These are phyloP conservation scores for Scytalidium lignicola DNA, from an alignment of 2,329 filamentous ascomycete genomes.

Conservation along the genomic window DNA sequence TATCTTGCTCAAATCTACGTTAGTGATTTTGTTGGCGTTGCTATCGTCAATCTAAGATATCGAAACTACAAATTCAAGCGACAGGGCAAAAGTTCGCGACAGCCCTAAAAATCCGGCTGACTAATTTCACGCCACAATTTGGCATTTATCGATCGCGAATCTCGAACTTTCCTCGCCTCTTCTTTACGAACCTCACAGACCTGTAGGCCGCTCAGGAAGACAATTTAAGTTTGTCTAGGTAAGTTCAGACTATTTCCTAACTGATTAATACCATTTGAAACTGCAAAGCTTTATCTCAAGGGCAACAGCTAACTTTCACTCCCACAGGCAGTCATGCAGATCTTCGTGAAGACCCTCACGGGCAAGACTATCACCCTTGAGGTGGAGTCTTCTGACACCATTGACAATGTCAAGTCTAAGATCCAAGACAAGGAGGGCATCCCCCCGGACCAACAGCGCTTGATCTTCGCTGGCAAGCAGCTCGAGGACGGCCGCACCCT, in stretches of 20 bases:
- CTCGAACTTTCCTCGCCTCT: conserved; percentile 7
- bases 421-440: conserved; percentile 99
- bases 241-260: conserved; percentile 6
- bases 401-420: conserved; percentile 99
- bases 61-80: neutral
- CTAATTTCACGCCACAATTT: conserved; percentile 1
- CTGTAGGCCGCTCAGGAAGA: conserved; percentile 25
- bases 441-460: conserved; percentile 96
- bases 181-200: conserved; percentile 5
- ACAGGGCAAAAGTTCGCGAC: conserved; percentile 1
- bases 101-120: neutral
- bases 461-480: conserved; percentile 99
- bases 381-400: conserved; percentile 99
- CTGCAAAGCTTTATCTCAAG: neutral
- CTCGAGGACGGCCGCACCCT: conserved; percentile 99
- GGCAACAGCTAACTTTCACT: neutral
- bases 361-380: conserved; percentile 99
- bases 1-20: conserved; percentile 4
- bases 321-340: conserved; percentile 42
- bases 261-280: neutral
- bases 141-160: conserved; percentile 1
- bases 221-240: conserved; percentile 27
- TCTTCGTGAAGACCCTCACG: conserved; percentile 66
- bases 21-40: conserved; percentile 5
- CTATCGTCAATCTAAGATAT: neutral